These are phyloP conservation scores for Discostella pseudostelligera DNA, from an alignment of 108 stramenopile species.

Conservation along the genomic window DNA sequence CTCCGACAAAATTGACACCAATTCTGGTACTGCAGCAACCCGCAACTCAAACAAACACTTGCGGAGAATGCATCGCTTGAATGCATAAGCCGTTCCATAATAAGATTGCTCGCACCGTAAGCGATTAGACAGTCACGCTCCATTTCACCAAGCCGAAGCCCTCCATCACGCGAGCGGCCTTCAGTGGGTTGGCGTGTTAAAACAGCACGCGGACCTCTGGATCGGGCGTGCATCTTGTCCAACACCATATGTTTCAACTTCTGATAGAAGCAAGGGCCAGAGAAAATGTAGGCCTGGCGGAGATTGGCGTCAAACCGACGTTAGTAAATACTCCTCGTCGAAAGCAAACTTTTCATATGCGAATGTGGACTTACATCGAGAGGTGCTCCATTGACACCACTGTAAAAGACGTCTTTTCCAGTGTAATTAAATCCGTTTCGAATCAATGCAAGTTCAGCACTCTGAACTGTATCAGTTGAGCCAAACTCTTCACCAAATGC, in stretches of 20 bases:
- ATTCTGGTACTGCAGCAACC: slow-evolving; percentile 90
- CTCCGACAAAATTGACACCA: slow-evolving; percentile 98
- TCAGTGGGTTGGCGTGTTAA: slow-evolving; percentile 99
- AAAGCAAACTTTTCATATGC: neutral
- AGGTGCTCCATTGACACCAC: slow-evolving; percentile 93
- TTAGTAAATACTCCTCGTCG: no score
- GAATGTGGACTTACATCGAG: slow-evolving; percentile 51
- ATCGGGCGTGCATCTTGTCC: slow-evolving; percentile 99
- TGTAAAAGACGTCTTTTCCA: slow-evolving; percentile 96
- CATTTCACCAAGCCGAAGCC: slow-evolving; percentile 97
- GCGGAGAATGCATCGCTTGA: slow-evolving; percentile 98
- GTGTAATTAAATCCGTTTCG: slow-evolving; percentile 94
- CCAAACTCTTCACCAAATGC: slow-evolving; percentile 98
- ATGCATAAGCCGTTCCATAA: slow-evolving; percentile 99
- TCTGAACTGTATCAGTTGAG: slow-evolving; percentile 88
- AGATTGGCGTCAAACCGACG: neutral
- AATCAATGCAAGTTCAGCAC: slow-evolving; percentile 86
- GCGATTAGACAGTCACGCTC: slow-evolving; percentile 99
- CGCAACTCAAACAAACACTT: slow-evolving; percentile 94
- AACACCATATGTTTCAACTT: slow-evolving; percentile 99
- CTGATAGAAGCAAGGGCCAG: slow-evolving; percentile 99
- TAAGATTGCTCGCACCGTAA: slow-evolving; percentile 98
- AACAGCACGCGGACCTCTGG: slow-evolving; percentile 96
- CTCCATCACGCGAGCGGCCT: slow-evolving; percentile 97
- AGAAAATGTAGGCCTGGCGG: slow-evolving; percentile 88